Evolutionary conservation across 768 basidiomycete species (phyloP).

Genomic region (Podaxis sp.): DNA sequence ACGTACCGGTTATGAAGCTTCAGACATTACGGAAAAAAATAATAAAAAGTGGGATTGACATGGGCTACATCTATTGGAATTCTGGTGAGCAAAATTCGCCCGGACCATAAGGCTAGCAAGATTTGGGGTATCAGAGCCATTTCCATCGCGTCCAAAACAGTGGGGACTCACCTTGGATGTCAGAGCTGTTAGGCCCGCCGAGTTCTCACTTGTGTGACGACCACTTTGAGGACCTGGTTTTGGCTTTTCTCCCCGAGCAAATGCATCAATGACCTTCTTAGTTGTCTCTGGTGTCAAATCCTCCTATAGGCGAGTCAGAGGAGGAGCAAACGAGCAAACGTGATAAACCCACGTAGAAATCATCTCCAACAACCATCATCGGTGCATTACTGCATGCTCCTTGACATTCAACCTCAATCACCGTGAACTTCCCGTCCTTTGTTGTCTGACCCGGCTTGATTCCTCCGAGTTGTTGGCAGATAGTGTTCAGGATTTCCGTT

Average conservation of each 20-base stretch:
- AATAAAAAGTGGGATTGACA: not conserved
- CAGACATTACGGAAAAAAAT: not conserved
- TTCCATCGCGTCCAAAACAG: not conserved
- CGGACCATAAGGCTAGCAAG: conserved; percentile 85
- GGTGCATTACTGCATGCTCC: conserved; percentile 98
- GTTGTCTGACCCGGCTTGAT: conserved; percentile 92
- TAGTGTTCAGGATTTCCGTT: conserved; percentile 84
- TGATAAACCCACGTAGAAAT: conserved; percentile 79
- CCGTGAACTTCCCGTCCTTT: conserved; percentile 93
- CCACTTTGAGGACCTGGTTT: conserved; percentile 93
- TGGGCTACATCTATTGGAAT: conserved; percentile 48
- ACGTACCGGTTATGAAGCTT: not conserved
- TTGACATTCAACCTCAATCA: conserved; percentile 97
- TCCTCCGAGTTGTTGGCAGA: conserved; percentile 78
- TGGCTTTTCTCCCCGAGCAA: conserved; percentile 80
- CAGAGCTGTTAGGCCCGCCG: conserved; percentile 83
- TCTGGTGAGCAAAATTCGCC: conserved; percentile 87
- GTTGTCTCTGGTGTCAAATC: conserved; percentile 78
- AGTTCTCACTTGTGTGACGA: conserved; percentile 88
- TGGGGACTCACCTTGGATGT: conserved; percentile 59
- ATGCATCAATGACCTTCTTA: conserved; percentile 76
- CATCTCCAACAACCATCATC: conserved; percentile 94
- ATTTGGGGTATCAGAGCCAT: conserved; percentile 17
- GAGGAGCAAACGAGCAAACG: not conserved
- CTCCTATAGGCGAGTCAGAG: conserved; percentile 51